Conservation (phyloP, 306 rosid genomes). For the Cicer pinnatifidum region DNA sequence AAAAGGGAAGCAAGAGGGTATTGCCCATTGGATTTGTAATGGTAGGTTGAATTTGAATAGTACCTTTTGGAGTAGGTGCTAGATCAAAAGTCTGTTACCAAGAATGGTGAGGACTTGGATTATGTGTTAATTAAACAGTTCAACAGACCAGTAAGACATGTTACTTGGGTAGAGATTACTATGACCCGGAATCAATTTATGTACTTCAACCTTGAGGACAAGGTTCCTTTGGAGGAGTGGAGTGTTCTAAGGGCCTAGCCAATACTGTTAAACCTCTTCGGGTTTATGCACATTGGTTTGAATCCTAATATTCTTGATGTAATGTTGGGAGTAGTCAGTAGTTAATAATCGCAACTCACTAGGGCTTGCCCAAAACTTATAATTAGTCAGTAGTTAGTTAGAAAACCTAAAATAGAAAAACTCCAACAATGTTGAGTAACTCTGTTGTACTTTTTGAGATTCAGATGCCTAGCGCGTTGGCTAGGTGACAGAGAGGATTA, state of each 20-base stretch:
- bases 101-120: neutral
- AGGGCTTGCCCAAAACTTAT: neutral
- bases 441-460: neutral
- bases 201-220: neutral
- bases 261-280: neutral
- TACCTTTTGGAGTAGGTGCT: neutral
- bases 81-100: neutral
- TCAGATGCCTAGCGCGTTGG: neutral
- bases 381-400: neutral
- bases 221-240: conserved; percentile 12
- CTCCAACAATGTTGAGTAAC: neutral
- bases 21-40: neutral
- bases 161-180: conserved; percentile 1
- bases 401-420: neutral
- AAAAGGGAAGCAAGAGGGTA: neutral
- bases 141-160: neutral
- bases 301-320: neutral
- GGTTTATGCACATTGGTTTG: neutral
- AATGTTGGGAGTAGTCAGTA: neutral
- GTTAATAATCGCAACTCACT: neutral
- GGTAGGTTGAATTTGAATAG: neutral
- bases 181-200: neutral
- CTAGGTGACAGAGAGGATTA: conserved; percentile 4
- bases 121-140: neutral
- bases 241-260: neutral